phyloP scores from a whole-genome alignment of 2,329 filamentous ascomycete genomes.

The Claviceps sp. region DNA sequence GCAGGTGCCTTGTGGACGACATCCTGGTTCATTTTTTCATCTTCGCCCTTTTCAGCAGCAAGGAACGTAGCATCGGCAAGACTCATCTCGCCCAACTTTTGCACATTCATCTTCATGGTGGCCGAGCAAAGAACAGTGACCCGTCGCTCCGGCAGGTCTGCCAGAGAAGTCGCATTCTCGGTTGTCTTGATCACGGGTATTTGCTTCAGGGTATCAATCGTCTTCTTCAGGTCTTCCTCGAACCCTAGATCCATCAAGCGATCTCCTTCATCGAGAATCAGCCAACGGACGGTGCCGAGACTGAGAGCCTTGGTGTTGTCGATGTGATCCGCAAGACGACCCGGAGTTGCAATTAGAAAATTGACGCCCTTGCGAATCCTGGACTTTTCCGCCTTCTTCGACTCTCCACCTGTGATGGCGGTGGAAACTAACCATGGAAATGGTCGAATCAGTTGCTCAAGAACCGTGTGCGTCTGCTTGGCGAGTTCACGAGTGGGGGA shows the following conservation, averaged over 20 bases:
- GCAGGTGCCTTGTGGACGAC: conserved; percentile 66
- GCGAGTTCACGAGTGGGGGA: conserved; percentile 89
- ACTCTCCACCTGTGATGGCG: conserved; percentile 59
- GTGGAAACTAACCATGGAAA: conserved; percentile 91
- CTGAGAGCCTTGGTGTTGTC: conserved; percentile 84
- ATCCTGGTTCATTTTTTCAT: conserved; percentile 31
- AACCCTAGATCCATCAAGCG: conserved; percentile 98
- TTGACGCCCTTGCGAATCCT: conserved; percentile 86
- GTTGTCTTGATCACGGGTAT: conserved; percentile 46
- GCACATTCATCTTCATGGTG: conserved; percentile 96
- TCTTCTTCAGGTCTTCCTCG: conserved; percentile 81
- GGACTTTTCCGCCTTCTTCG: conserved; percentile 77
- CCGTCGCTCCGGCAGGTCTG: conserved; percentile 58
- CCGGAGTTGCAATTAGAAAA: conserved; percentile 89
- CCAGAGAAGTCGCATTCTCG: conserved; percentile 42
- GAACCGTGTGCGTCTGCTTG: conserved; percentile 79
- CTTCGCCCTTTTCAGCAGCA: conserved; percentile 45
- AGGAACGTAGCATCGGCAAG: conserved; percentile 86
- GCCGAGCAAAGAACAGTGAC: conserved; percentile 89
- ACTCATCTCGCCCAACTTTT: conserved; percentile 86
- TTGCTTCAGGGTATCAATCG: conserved; percentile 65
- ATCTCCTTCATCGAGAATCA: conserved; percentile 92
- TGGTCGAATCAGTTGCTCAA: conserved; percentile 76
- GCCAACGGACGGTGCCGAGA: conserved; percentile 80
- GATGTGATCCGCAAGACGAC: conserved; percentile 79